Percentiles rank a stretch among this genome's conserved stretches.
These are phyloP conservation scores for Lentinus tigrinus DNA, from an alignment of 768 basidiomycete genomes.

Conservation along the genomic window DNA sequence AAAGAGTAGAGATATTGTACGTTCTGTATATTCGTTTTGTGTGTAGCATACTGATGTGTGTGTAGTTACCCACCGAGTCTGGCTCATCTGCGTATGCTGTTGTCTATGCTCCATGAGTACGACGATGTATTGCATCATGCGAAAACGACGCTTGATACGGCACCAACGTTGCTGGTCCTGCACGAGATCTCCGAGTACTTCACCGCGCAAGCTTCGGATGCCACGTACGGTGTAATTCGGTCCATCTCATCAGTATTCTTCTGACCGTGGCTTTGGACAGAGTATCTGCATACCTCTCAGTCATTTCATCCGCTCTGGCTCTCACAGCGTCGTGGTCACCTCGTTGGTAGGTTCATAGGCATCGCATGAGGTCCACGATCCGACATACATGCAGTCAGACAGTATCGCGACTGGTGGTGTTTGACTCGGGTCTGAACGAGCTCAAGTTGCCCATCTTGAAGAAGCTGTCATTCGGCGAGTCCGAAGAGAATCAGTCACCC, in stretches of 20 bases:
- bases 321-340: constrained; percentile 36
- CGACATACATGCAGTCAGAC: constrained; percentile 18
- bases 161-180: constrained; percentile 56
- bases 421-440: constrained; percentile 51
- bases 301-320: constrained; percentile 48
- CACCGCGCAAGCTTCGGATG: constrained; percentile 2
- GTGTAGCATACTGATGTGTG: not conserved
- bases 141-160: constrained; percentile 35
- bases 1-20: constrained; percentile 50
- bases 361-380: not conserved
- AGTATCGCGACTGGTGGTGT: constrained; percentile 45
- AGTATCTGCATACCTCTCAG: constrained; percentile 51
- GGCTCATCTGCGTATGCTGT: constrained; percentile 50
- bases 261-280: constrained; percentile 29
- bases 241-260: too few relatives aligned
- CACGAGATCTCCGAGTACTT: constrained; percentile 63
- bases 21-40: constrained; percentile 23
- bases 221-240: too few relatives aligned
- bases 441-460: constrained; percentile 25
- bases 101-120: constrained; percentile 47
- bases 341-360: constrained; percentile 18
- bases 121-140: constrained; percentile 23
- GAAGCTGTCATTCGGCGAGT: constrained; percentile 13
- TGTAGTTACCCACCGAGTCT: constrained; percentile 64
- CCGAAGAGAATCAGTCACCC: constrained; percentile 13